phyloP scores from a whole-genome alignment of 2,329 filamentous ascomycete genomes.

The Nothopassalora personata region DNA sequence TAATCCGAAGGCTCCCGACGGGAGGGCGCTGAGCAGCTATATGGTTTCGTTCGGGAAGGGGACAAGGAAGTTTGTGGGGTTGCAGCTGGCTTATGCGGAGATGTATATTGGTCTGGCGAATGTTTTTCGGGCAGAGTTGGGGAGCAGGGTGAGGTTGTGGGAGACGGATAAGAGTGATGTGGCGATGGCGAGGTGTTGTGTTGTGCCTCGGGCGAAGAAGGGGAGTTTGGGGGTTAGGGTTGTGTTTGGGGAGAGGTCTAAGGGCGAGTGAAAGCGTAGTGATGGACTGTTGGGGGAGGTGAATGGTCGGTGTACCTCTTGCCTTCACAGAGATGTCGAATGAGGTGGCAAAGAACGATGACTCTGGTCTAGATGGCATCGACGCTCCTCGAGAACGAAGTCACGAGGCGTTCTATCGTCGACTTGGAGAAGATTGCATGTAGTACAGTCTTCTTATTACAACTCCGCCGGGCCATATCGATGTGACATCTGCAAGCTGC shows the following conservation, averaged over 20 bases:
- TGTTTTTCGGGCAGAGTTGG: background rate
- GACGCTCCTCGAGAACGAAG: too few species aligned
- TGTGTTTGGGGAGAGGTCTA: background rate
- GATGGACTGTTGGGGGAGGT: too few species aligned
- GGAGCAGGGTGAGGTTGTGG: background rate
- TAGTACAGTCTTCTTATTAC: too few species aligned
- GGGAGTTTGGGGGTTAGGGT: background rate
- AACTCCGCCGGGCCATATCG: too few species aligned
- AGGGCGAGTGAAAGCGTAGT: background rate
- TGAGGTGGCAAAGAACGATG: too few species aligned
- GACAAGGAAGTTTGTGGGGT: background rate
- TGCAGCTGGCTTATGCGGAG: constrained; percentile 2
- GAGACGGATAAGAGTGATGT: background rate
- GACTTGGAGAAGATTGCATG: too few species aligned
- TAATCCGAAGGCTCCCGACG: background rate
- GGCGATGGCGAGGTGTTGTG: background rate
- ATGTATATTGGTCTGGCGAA: background rate
- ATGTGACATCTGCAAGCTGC: too few species aligned
- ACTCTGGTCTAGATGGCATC: too few species aligned
- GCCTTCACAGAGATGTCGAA: too few species aligned
- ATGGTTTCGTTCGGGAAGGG: constrained; percentile 1
- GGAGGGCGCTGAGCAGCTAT: background rate
- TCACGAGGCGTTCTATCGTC: too few species aligned
- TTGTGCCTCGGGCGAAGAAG: background rate
- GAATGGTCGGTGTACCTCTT: too few species aligned